Base-by-base conservation (phyloP, 192 early-diverging fungal species). In the Rhizophagus clarus region DNA sequence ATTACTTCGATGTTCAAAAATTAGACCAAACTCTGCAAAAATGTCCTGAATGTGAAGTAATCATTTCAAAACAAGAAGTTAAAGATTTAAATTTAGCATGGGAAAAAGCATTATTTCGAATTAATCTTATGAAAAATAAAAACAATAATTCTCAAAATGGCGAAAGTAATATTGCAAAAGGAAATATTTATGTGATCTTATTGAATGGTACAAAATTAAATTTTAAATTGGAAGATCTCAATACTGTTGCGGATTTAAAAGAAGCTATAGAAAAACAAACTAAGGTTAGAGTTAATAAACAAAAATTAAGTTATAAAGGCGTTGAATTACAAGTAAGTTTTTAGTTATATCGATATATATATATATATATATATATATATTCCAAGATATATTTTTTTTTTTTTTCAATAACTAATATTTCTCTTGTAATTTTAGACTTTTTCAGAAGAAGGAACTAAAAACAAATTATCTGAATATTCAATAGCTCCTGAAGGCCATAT, bases 111-210 rank as follows among this genome's bases (percentile, higher is more conserved):
- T 24, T 51, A 24, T 76, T 76, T 26, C 61, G 61, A 42, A n/a
- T 76, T 63, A 51, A 76, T 42, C n/a, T 40, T 42, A 32, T 3
- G 17, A 63, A 29, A 24, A 29, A 9, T 40, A 37, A 9, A 76
- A 63, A 63, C 45, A 34, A 76, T 17, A 20, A 12, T 45, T n/a
- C n/a, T n/a, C 42, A 12, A 45, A 45, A 45, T 45, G 37, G 37
- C 8, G 11, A 37, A 22, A 26, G 1, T 45, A 61, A 14, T 64
- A 11, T 10, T 26, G 17, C 61, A 62, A 62, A 61, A 42, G 74
- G 74, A 76, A 31, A 63, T 24, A 24, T 80, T 61, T 80, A 61
- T 29, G 73, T 80, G n/a, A 72, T 77, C 14, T 42, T 77, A 29
- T 40, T 80, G 20, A 77, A 34, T 74, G 79, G 79, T 9, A 31